Evolutionary conservation across 805 yeast genomes (phyloP).

Genomic region (Zygoascus tannicola): DNA sequence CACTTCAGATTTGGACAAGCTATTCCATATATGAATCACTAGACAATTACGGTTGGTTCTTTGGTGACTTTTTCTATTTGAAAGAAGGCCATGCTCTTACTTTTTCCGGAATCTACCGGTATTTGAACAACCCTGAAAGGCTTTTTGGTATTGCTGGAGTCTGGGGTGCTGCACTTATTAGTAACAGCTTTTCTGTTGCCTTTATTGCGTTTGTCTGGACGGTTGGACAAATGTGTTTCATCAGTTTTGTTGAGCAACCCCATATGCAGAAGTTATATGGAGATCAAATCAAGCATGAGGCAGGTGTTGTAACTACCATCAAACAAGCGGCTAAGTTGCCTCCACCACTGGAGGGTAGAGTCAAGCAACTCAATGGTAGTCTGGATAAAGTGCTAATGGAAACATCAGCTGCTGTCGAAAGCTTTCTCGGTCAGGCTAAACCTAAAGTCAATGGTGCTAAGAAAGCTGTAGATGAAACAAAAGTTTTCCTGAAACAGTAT

Average conservation of each 20-base stretch:
- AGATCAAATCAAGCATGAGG: constrained; percentile 44
- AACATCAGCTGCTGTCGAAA: constrained; percentile 38
- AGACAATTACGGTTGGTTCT: constrained; percentile 85
- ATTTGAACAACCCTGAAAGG: constrained; percentile 75
- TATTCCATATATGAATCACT: constrained; percentile 57
- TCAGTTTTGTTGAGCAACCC: constrained; percentile 64
- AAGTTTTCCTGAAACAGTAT: constrained; percentile 29
- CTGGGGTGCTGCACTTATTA: constrained; percentile 60
- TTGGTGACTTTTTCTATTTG: constrained; percentile 73
- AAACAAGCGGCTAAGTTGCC: constrained; percentile 23
- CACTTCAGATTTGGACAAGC: constrained; percentile 62
- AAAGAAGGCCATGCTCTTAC: constrained; percentile 40
- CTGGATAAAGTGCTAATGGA: constrained; percentile 33
- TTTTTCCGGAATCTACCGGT: constrained; percentile 73
- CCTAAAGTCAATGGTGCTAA: constrained; percentile 26
- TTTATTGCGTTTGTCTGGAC: constrained; percentile 58
- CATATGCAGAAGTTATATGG: constrained; percentile 75
- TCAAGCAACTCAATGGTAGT: constrained; percentile 25
- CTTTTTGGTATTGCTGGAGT: constrained; percentile 68
- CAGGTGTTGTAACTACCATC: constrained; percentile 34
- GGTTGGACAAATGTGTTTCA: constrained; percentile 51
- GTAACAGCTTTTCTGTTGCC: constrained; percentile 39
- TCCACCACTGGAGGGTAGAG: constrained; percentile 21
- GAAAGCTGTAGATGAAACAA: constrained; percentile 25
- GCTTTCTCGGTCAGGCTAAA: constrained; percentile 29